phyloP scores from a whole-genome alignment of 306 rosid species.

The Macrotyloma uniflorum region DNA sequence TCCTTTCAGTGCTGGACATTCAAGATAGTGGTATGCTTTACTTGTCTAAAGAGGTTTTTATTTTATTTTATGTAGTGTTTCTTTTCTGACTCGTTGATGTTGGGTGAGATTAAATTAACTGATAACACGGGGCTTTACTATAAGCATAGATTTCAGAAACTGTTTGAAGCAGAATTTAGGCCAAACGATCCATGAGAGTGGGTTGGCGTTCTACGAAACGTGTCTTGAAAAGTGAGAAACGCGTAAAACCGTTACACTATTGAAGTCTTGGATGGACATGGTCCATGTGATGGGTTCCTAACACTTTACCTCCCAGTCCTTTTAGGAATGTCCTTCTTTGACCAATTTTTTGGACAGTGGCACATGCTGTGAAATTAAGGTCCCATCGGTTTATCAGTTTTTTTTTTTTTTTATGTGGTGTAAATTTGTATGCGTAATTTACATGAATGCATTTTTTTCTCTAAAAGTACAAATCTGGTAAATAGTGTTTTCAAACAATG shows the following conservation, averaged over 20 bases:
- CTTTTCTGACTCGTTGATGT: background rate
- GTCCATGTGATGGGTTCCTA: background rate
- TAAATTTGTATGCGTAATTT: too few species aligned
- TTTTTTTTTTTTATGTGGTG: too few species aligned
- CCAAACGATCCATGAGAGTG: too few species aligned
- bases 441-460: too few species aligned
- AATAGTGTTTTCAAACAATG: too few species aligned
- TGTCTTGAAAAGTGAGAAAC: background rate
- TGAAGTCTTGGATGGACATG: background rate
- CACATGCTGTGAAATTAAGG: background rate
- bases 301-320: background rate
- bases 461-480: too few species aligned
- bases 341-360: background rate
- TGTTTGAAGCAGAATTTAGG: background rate
- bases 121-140: background rate
- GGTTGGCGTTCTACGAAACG: background rate
- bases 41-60: background rate
- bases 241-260: background rate
- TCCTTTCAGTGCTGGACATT: background rate
- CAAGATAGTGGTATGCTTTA: background rate
- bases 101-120: background rate
- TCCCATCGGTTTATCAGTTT: background rate
- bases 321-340: background rate
- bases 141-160: background rate
- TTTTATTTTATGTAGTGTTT: background rate